Evolutionary conservation across 805 yeast species (phyloP), one percentile per base, ranked within the genome.

Genomic region (Yarrowia sp.): DNA sequence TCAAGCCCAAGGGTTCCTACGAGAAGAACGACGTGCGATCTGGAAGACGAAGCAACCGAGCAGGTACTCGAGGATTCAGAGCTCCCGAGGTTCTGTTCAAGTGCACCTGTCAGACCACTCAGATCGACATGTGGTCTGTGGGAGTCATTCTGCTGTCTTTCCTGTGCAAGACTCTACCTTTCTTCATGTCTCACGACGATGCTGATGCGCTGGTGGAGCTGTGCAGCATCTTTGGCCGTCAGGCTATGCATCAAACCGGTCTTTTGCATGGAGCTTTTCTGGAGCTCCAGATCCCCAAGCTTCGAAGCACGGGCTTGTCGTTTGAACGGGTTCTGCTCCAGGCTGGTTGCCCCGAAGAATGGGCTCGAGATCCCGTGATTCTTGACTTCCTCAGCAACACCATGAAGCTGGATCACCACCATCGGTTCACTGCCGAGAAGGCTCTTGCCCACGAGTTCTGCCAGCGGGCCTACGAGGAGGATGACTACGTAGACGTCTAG

Each of bases 31-130:
- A 95, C 79, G 86, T 86, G 63, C 83, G 98, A 73, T 90, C 96
- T 0, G 91, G 95, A 1, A 84, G 97, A 74, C 84, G 99, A 69
- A 98, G 98, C 0, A 95, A 95, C 75, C 87, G 99, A 73, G 99
- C 99, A 16, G 98, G 98, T 9, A 92, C 98, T 0, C 83, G 98
- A 73, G 98, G 98, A 0, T 92, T 92, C 75, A 83, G 98, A 73
- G 97, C 98, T 0, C 97, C 97, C 0, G 98, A 92, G 76, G 97
- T 92, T 4, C 80, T 93, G 68, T 84, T 92, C 78, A 92, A 91
- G 76, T 92, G 98, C 78, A 85, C 90, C 1, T 87, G 90, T 70
- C 98, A 92, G 79, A 83, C 89, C 3, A 85, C 90, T 7, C 89
- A 89, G 76, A 86, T 92, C 53, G 98, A 92, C 77, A 85, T 91